Percentiles rank a stretch among this genome's conserved stretches.
Conservation (phyloP, 805 yeast genomes). For the Wickerhamiella parazyma region DNA sequence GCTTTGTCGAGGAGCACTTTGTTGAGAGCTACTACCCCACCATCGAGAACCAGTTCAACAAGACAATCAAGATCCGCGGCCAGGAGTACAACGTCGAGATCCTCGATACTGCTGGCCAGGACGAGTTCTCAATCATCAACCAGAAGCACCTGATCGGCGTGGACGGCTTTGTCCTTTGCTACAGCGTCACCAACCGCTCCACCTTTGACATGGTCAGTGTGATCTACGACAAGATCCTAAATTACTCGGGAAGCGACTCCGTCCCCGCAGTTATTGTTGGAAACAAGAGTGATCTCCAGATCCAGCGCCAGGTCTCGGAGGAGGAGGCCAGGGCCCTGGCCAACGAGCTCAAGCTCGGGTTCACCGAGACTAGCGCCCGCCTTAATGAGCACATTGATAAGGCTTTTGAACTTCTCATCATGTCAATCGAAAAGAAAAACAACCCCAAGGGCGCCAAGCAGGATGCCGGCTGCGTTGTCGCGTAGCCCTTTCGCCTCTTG, state of each 20-base stretch:
- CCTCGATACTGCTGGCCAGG: constrained; percentile 88
- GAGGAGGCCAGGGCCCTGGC: constrained; percentile 54
- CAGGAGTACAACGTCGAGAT: constrained; percentile 72
- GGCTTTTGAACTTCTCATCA: constrained; percentile 47
- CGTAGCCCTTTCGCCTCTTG: no score
- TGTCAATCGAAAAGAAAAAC: constrained; percentile 49
- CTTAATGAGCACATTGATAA: constrained; percentile 53
- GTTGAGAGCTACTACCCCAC: constrained; percentile 86
- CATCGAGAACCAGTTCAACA: constrained; percentile 71
- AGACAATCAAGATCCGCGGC: constrained; percentile 51
- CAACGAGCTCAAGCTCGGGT: constrained; percentile 50
- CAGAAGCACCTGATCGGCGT: constrained; percentile 68
- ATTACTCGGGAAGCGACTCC: constrained; percentile 41
- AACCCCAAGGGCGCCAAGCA: constrained; percentile 34
- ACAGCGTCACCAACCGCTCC: constrained; percentile 64
- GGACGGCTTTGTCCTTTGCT: constrained; percentile 72
- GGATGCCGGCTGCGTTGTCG: constrained; percentile 39
- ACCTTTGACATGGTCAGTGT: constrained; percentile 65
- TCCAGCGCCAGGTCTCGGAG: constrained; percentile 43
- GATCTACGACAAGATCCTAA: constrained; percentile 72
- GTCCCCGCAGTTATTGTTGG: constrained; percentile 75
- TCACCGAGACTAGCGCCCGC: constrained; percentile 74
- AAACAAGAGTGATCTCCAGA: constrained; percentile 56
- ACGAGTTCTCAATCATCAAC: constrained; percentile 68
- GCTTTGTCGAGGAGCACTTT: constrained; percentile 78